Conservation (phyloP, 768 basidiomycete genomes). For the Leccinum obscurum region DNA sequence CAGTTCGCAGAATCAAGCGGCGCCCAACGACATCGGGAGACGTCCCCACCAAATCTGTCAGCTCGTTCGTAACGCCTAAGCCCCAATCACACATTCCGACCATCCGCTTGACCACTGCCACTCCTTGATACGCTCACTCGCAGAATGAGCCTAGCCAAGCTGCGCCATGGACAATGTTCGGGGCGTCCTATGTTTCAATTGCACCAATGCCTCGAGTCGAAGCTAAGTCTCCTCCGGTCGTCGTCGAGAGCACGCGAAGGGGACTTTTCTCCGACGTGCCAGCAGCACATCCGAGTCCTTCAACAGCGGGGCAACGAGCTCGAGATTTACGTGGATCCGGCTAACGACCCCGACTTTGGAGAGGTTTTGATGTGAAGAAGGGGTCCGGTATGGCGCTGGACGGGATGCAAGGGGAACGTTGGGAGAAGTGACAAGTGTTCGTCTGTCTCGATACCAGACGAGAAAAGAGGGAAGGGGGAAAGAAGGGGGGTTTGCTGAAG, state of each 20-base stretch:
- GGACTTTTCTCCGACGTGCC: constrained; percentile 60
- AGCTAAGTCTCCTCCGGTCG: constrained; percentile 47
- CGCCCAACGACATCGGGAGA: too few species aligned
- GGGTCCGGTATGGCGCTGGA: constrained; percentile 62
- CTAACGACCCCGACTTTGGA: constrained; percentile 61
- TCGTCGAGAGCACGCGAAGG: constrained; percentile 32
- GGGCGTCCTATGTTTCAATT: constrained; percentile 17
- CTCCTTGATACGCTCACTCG: constrained; percentile 48
- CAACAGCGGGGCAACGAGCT: constrained; percentile 44
- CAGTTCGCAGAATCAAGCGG: too few species aligned
- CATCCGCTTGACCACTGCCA: constrained; percentile 69
- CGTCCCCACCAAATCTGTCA: too few species aligned
- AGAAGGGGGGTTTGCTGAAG: constrained; percentile 35
- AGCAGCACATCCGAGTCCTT: constrained; percentile 21
- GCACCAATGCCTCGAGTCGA: constrained; percentile 52
- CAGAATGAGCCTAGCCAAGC: constrained; percentile 30
- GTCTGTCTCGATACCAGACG: constrained; percentile 25
- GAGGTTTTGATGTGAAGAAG: constrained; percentile 77
- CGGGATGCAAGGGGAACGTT: constrained; percentile 54
- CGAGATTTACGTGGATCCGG: constrained; percentile 71
- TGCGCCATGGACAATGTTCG: constrained; percentile 21
- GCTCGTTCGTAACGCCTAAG: constrained; percentile 15
- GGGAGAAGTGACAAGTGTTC: constrained; percentile 62
- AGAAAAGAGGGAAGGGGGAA: constrained; percentile 41
- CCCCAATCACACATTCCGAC: constrained; percentile 48